Evolutionary conservation across 495 filamentous ascomycete genomes (phyloP).

Genomic region (Glonium stellatum): DNA sequence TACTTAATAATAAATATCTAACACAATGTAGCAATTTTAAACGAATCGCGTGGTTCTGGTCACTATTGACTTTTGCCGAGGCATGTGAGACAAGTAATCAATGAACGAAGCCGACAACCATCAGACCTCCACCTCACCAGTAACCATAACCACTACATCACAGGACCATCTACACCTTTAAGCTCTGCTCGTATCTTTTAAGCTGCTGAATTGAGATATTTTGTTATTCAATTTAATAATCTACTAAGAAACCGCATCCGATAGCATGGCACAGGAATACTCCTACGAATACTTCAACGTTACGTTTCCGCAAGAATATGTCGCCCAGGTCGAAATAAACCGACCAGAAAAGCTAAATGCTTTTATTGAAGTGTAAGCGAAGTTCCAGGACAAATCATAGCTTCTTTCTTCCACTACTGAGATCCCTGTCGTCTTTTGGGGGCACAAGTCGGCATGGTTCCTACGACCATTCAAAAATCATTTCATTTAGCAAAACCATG

Average conservation of each 20-base stretch:
- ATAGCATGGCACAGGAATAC: slow-evolving; percentile 21
- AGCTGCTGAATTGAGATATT: neutral
- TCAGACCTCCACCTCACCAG: neutral
- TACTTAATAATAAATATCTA: too few relatives aligned
- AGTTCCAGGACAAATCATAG: neutral
- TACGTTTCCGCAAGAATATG: slow-evolving; percentile 60
- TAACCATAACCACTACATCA: neutral
- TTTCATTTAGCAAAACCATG: neutral
- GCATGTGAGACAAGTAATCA: slow-evolving; percentile 5
- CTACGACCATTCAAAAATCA: neutral
- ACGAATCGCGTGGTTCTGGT: neutral
- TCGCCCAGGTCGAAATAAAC: slow-evolving; percentile 92
- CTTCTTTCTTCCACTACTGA: neutral
- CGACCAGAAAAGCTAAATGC: slow-evolving; percentile 85
- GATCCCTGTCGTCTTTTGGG: neutral
- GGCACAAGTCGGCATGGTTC: neutral
- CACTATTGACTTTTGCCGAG: slow-evolving; percentile 1
- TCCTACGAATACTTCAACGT: slow-evolving; percentile 64
- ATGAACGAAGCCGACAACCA: too few relatives aligned
- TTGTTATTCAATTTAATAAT: neutral
- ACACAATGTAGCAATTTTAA: neutral
- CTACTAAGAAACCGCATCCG: neutral
- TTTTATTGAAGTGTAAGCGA: slow-evolving; percentile 63
- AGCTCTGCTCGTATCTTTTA: too few relatives aligned
- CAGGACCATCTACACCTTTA: too few relatives aligned